Conservation (phyloP, 495 filamentous ascomycete species). For the Sordaria brevicollis region DNA sequence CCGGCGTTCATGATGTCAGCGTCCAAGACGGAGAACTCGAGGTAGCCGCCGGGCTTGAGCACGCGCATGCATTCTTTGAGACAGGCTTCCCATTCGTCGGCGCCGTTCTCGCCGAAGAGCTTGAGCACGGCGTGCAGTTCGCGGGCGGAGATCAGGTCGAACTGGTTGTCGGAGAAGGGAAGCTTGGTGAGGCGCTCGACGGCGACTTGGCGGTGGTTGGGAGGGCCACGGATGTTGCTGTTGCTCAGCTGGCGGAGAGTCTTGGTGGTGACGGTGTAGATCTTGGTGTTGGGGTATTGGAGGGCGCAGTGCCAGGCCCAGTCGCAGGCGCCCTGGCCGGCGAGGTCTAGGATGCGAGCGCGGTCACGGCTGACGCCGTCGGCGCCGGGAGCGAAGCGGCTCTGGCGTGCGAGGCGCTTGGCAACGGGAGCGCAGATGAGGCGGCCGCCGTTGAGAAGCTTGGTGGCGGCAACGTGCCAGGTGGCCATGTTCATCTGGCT, state of each 20-base stretch:
- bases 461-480: slow-evolving; percentile 74
- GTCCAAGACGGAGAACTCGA: slow-evolving; percentile 86
- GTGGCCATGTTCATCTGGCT: slow-evolving; percentile 61
- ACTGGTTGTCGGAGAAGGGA: slow-evolving; percentile 80
- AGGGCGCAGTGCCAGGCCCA: slow-evolving; percentile 92
- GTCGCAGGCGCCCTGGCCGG: slow-evolving; percentile 73
- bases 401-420: slow-evolving; percentile 44
- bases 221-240: slow-evolving; percentile 63
- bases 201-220: slow-evolving; percentile 74
- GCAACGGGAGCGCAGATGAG: slow-evolving; percentile 68
- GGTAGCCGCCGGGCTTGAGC: slow-evolving; percentile 82
- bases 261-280: slow-evolving; percentile 76
- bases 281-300: slow-evolving; percentile 71
- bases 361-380: slow-evolving; percentile 36
- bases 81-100: slow-evolving; percentile 82
- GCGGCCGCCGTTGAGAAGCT: slow-evolving; percentile 67
- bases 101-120: slow-evolving; percentile 46
- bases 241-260: slow-evolving; percentile 52
- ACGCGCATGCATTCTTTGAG: slow-evolving; percentile 79
- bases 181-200: slow-evolving; percentile 67
- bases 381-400: slow-evolving; percentile 30
- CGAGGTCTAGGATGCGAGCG: slow-evolving; percentile 75
- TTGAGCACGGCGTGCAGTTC: slow-evolving; percentile 74
- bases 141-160: slow-evolving; percentile 88
- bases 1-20: slow-evolving; percentile 80